Base-by-base conservation (phyloP, 1,284 basidiomycete species). In the Earliella scabrosa region DNA sequence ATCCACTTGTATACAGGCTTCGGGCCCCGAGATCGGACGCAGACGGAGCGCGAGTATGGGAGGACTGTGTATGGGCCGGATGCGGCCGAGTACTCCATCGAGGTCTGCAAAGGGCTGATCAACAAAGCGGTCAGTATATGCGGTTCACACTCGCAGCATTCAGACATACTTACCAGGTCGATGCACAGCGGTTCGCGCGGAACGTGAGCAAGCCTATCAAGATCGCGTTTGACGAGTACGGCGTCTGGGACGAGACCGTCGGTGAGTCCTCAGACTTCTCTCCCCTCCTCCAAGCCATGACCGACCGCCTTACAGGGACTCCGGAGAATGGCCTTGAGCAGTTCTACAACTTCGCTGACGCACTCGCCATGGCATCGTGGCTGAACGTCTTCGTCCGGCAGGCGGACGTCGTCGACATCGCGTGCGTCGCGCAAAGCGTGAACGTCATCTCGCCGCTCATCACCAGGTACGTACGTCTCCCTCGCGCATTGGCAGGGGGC, bases 361-460 rank as follows among this genome's bases (percentile, higher is more conserved):
- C 85, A 47, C 75, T 87, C 1, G 85, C 82, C 61, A 74, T 74
- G 65, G 80, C 81, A 4, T 77, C 82, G 1, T 88, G 85, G 85
- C 69, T 88, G 58, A 85, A 87, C 66, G 77, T 86, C 13, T 82
- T 88, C 56, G 78, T 87, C 16, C 75, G 85, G 18, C 84, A 87
- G 54, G 79, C 80, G 7, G 80, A 84, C 61, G 73, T 84, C 24
- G 79, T 87, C 41, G 81, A 80, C 50, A 83, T 87, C 49, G 85
- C 85, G 0, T 87, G 85, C 64, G 79, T 87, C 44, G 85, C 86
- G 1, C 86, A 88, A 75, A 80, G 71, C 29, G 80, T 83, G 49
- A 83, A 84, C 60, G 81, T 83, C 40, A 82, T 83, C 40, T 82
- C 81, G 1, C 80, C 82, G 0, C 75, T 82, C 44, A 69, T 68